Base-by-base conservation (phyloP, 1,284 basidiomycete species). In the Tilletia caries region DNA sequence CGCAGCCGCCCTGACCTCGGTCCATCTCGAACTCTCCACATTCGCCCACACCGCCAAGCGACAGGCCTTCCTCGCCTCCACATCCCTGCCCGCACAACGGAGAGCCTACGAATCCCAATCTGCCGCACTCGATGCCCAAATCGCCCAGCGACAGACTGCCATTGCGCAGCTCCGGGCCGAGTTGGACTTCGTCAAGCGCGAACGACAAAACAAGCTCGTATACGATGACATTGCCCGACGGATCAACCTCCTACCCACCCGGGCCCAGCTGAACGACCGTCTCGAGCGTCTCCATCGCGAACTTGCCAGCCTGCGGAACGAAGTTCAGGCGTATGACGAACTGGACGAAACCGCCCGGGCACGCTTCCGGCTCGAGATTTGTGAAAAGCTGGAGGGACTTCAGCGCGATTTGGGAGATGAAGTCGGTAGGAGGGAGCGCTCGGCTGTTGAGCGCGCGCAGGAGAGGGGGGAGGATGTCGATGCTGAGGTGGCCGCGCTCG, bases 211-310 rank as follows among this genome's bases (percentile, higher is more conserved):
- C 66, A 79, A 79, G 76, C 58, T 79, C 5, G 74, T 76, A 62
- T 79, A 79, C 71, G 77, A 79, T 43, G 68, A 75, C 34, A 68
- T 79, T 2, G 76, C 76, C 23, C 70, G 73, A 20, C 74, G 76
- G 64, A 76, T 79, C 20, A 70, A 72, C 25, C 70, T 70, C 52
- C 64, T 75, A 46, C 74, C 71, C 1, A 76, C 76, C 37, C 44
- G 77, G n/a, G 50, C 50, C n/a, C 72, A 77, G 65, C 46, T 77
- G 41, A 68, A 71, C 12, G 73, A 73, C 37, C 70, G 65, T 33
- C 29, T 77, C 52, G 64, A 15, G 2, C 58, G 58, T n/a, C 29
- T 62, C 29, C 10, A 33, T 20, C 27, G 33, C 18, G 58, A 62
- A 4, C 27, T 32, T 34, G 33, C 58, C 10, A 33, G 27, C 10